Conservation (phyloP, 352 stramenopile species). For the Peronospora belbahrii region DNA sequence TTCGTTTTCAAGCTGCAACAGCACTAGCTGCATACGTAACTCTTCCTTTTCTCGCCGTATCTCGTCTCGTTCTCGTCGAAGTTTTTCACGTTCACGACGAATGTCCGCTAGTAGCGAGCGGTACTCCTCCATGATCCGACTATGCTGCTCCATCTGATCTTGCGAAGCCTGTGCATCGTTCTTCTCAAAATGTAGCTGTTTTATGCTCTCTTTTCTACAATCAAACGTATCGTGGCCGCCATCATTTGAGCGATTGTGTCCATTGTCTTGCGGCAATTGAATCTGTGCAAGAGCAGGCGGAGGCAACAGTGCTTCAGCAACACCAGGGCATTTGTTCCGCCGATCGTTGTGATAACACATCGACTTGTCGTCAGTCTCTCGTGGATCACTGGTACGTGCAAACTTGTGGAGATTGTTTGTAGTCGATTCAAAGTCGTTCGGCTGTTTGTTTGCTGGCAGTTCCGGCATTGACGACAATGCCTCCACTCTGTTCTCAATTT, state of each 20-base stretch:
- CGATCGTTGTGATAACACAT: slow-evolving; percentile 14
- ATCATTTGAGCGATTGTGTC: slow-evolving; percentile 7
- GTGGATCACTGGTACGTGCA: slow-evolving; percentile 8
- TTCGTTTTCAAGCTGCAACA: slow-evolving; percentile 73
- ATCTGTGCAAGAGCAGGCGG: slow-evolving; percentile 19
- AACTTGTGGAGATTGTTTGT: slow-evolving; percentile 11
- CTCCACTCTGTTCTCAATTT: slow-evolving; percentile 8
- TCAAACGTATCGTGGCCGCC: slow-evolving; percentile 7
- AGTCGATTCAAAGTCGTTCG: slow-evolving; percentile 10
- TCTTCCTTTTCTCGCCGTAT: slow-evolving; percentile 61
- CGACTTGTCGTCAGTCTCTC: slow-evolving; percentile 7
- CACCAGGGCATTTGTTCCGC: slow-evolving; percentile 7
- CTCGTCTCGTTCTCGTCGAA: slow-evolving; percentile 63
- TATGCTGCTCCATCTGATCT: slow-evolving; percentile 20
- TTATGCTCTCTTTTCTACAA: not conserved
- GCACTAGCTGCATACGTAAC: slow-evolving; percentile 51
- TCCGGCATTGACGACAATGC: slow-evolving; percentile 13
- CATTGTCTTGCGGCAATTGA: slow-evolving; percentile 8
- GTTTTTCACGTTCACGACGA: slow-evolving; percentile 59
- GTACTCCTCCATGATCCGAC: slow-evolving; percentile 53
- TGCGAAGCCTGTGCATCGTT: slow-evolving; percentile 11
- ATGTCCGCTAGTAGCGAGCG: slow-evolving; percentile 56
- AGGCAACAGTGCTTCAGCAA: slow-evolving; percentile 10
- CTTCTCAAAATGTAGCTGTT: slow-evolving; percentile 6
- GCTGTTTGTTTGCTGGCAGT: slow-evolving; percentile 3